Base-by-base conservation (phyloP, 371 early-diverging fungal species). In the Rhizopus stolonifer region DNA sequence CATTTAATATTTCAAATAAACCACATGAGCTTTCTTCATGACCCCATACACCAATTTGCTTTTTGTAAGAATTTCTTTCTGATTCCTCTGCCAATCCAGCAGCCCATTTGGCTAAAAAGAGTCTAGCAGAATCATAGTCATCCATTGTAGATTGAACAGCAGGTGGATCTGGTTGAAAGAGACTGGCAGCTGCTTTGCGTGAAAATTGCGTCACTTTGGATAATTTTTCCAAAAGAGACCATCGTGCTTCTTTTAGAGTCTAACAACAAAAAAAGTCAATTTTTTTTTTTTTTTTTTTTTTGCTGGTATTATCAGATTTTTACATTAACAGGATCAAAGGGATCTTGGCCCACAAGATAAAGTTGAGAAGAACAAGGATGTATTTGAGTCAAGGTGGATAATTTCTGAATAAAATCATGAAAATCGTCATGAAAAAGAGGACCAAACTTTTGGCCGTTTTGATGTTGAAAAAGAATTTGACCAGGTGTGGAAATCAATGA, bases 101-200 rank as follows among this genome's bases (percentile, higher is more conserved):
- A 0, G 94, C 93, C 88, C 90, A 94, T 52, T 84, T 85, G 0
- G 92, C 92, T 17, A 95, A 67, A 54, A 91, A 96, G 9, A 92
- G 78, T 1, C 89, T 79, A 0, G 93, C 95, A 19, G 85, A 77
- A 56, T 91, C 93, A 60, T 93, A 94, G 39, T 96, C 96, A 31
- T 82, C 75, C 50, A 77, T 79, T 0, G 77, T 70, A n/a, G 58
- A 58, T 34, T 77, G 64, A 10, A 83, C 73, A 26, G 81, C 61
- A 19, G 68, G 65, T 17, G 61, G 70, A 70, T 49, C 66, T 9
- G 42, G 17, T 15, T 89, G 91, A 23, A 92, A 73, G 6, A 92
- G 67, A 40, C 77, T 79, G 11, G 79, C 82, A 21, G 88, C 85
- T 0, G 89, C 82, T 46, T 85, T 88, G 31, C 86, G 74, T 22